Conservation (phyloP, 164 flowering plant genomes). For the Chloranthus sessilifolius region DNA sequence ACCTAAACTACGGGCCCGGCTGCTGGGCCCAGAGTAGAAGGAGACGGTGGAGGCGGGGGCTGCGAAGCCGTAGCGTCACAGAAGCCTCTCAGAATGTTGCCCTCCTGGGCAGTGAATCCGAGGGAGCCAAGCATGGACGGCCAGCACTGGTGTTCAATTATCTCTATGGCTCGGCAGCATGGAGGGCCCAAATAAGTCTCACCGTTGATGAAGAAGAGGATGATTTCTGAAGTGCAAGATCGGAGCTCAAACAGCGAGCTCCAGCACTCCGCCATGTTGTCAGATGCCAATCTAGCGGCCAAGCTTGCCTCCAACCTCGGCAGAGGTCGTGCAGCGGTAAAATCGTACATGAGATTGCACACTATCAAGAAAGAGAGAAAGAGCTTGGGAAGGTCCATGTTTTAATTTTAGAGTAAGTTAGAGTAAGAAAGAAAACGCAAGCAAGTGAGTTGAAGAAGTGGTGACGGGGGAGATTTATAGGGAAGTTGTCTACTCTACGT, state of each 20-base stretch:
- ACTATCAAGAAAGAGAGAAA: not conserved
- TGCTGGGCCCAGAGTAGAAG: not conserved
- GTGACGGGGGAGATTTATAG: too few relatives aligned
- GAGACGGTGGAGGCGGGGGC: not conserved
- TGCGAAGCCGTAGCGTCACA: conserved; percentile 11
- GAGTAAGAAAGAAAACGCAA: too few relatives aligned
- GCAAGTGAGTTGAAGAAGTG: too few relatives aligned
- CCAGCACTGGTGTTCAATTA: conserved; percentile 21
- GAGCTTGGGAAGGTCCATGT: conserved; percentile 2
- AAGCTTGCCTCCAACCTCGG: not conserved
- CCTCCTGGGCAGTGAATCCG: conserved; percentile 24
- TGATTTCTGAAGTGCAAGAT: conserved; percentile 19
- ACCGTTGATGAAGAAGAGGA: conserved; percentile 24
- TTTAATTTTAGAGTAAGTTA: too few relatives aligned
- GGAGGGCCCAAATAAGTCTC: conserved; percentile 16
- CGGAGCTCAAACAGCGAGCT: conserved; percentile 27
- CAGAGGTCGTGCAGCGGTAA: not conserved
- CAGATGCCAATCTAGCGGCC: not conserved
- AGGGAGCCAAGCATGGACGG: conserved; percentile 18
- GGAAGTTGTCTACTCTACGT: too few relatives aligned
- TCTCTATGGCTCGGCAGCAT: conserved; percentile 18
- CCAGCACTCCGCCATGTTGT: conserved; percentile 37
- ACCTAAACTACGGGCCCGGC: too few relatives aligned
- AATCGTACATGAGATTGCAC: not conserved
- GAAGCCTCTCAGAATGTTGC: conserved; percentile 17